A percentile compares a stretch with the other conserved stretches of the same genome.
Evolutionary conservation across 2,329 filamentous ascomycete species (phyloP).

Genomic region (Monosporascus sp.): DNA sequence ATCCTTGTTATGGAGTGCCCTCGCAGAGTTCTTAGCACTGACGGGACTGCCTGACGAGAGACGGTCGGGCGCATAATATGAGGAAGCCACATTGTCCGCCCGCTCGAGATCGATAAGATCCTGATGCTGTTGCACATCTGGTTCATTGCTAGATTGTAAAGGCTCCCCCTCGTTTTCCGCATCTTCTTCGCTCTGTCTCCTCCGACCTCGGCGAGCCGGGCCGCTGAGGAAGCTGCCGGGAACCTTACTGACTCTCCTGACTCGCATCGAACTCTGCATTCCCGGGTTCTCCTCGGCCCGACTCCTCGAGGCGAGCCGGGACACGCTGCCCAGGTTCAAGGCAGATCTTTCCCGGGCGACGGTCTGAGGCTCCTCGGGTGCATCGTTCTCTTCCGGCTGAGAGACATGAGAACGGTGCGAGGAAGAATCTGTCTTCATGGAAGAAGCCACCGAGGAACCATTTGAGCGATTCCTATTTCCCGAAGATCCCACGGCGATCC

Average conservation of each 20-base stretch:
- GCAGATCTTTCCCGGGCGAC: constrained; percentile 42
- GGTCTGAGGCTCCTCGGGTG: constrained; percentile 44
- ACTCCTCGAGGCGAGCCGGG: constrained; percentile 44
- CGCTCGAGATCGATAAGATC: constrained; percentile 31
- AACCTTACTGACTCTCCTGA: constrained; percentile 71
- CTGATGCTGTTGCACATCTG: constrained; percentile 33
- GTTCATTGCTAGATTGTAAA: constrained; percentile 35
- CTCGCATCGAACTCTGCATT: constrained; percentile 67
- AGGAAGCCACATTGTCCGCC: constrained; percentile 32
- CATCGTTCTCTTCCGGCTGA: constrained; percentile 36
- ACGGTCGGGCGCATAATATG: constrained; percentile 44
- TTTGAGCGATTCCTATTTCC: constrained; percentile 34
- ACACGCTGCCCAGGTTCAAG: constrained; percentile 46
- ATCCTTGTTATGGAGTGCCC: constrained; percentile 36
- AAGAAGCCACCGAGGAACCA: constrained; percentile 31
- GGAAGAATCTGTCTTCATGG: constrained; percentile 26
- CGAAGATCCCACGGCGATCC: constrained; percentile 49
- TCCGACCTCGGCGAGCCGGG: constrained; percentile 69
- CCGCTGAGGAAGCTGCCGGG: constrained; percentile 75
- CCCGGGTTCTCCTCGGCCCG: constrained; percentile 59
- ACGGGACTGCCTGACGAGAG: constrained; percentile 55
- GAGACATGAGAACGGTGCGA: constrained; percentile 28
- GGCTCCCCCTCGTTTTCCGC: constrained; percentile 41
- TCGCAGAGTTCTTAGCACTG: constrained; percentile 39
- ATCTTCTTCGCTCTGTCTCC: constrained; percentile 63